These are phyloP conservation scores for Paramecium primaurelia DNA, from an alignment of 73 alveolate genomes.

Conservation along the genomic window DNA sequence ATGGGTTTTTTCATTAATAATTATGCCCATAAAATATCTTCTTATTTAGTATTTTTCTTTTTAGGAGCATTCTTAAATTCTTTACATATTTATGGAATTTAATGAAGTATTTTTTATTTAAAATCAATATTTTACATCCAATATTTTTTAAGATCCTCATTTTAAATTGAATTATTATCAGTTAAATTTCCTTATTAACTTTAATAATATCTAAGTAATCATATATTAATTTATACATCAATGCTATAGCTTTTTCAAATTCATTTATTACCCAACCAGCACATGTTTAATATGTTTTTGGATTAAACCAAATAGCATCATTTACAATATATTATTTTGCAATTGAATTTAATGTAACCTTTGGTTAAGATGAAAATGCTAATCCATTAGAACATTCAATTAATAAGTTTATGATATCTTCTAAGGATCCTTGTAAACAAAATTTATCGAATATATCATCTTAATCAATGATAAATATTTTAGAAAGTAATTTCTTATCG, in stretches of 20 bases:
- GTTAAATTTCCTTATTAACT: background rate
- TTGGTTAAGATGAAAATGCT: slow-evolving; percentile 34
- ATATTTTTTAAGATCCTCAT: background rate
- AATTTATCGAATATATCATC: slow-evolving; percentile 29
- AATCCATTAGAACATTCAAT: slow-evolving; percentile 48
- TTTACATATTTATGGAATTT: slow-evolving; percentile 19
- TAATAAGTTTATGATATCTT: background rate
- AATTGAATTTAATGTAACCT: background rate
- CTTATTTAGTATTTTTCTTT: background rate
- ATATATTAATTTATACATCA: background rate
- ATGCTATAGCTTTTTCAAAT: slow-evolving; percentile 11
- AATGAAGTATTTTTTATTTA: background rate
- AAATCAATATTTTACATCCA: background rate
- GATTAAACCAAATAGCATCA: slow-evolving; percentile 47
- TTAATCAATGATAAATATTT: background rate
- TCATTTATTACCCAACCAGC: slow-evolving; percentile 47
- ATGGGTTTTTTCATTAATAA: background rate
- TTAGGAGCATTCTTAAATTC: slow-evolving; percentile 39
- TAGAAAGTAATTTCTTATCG: background rate
- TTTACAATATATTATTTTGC: background rate
- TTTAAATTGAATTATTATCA: background rate
- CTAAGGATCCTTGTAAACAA: background rate
- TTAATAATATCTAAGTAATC: background rate
- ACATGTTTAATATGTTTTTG: slow-evolving; percentile 23
- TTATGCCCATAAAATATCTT: slow-evolving; percentile 29